Base-by-base conservation (phyloP, 345 rosid genomes). In the Sonneratia caseolaris region DNA sequence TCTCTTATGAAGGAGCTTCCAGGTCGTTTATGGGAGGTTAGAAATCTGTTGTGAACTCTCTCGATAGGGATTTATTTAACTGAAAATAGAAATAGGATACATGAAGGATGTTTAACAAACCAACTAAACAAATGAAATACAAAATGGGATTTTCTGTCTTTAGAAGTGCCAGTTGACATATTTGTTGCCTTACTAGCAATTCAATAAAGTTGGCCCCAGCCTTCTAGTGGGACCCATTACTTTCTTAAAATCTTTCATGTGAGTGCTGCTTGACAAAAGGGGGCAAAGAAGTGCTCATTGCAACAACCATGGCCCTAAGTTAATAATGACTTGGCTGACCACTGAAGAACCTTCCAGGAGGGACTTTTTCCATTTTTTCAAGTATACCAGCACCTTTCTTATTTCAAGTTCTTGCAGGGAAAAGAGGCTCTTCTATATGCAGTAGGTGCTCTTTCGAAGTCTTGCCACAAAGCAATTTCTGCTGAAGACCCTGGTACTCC, bases 1-100 rank as follows among this genome's bases (percentile, higher is more conserved):
- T 84, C 90, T 76, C 89, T 91, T 49, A 70, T 86, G 82, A 85
- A 86, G 80, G 98, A 94, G 82, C 71, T 94, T 76, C 98, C 91
- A 48, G 96, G 97, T 74, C 96, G 90, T 68, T 75, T 94, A 74
- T 94, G 98, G 98, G 97, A 94, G 96, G 98, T 93, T 70, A 14
- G 76, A 21, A 38, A 45, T 65, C 68, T 68, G 48, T 24, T 74
- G 27, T 53, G 37, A 66, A 21, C 37, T 49, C 74, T 62, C 66
- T 62, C 32, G 0, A 22, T 57, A 7, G 64, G 64, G 32, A n/a
- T 57, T 22, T n/a, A 56, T 56, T 5, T 3, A 21, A 56, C 11
- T 57, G 32, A 57, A 57, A 1, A 5, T 21, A 21, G 10, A 7
- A 21, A 21, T 22, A 11, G 9, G 64, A n/a, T 57, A 57, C 35